Conservation (phyloP, 306 rosid species). For the Vachellia pachyceras region DNA sequence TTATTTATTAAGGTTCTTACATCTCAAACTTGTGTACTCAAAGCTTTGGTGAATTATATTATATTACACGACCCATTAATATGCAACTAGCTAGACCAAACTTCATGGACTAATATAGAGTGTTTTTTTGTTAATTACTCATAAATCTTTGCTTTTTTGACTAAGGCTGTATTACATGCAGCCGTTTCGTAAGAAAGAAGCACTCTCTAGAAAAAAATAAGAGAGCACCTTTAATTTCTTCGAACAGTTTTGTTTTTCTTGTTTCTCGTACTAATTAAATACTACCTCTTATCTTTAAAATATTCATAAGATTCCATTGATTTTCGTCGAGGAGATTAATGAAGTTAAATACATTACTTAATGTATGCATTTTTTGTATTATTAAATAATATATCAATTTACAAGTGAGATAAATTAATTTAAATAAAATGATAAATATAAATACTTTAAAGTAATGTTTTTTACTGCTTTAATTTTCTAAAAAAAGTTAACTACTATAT, state of each 20-base stretch:
- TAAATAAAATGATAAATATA: too few species aligned
- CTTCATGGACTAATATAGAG: neutral
- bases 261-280: neutral
- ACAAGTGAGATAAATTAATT: too few species aligned
- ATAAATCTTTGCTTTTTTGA: conserved; percentile 33
- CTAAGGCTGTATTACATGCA: neutral
- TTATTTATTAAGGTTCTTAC: neutral
- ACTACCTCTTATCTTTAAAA: too few species aligned
- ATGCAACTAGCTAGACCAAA: neutral
- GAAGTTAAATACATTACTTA: too few species aligned
- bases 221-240: neutral
- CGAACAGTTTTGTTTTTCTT: neutral
- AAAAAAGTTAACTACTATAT: too few species aligned
- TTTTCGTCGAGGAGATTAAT: too few species aligned
- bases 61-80: neutral
- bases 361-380: too few species aligned
- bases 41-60: neutral
- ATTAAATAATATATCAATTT: too few species aligned
- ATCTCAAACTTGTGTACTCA: neutral
- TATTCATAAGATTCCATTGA: too few species aligned
- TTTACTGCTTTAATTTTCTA: too few species aligned
- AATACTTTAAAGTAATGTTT: too few species aligned
- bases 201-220: neutral
- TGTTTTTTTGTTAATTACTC: neutral
- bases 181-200: neutral